Evolutionary conservation across 306 rosid genomes (phyloP).

Genomic region (Castanea sativa): DNA sequence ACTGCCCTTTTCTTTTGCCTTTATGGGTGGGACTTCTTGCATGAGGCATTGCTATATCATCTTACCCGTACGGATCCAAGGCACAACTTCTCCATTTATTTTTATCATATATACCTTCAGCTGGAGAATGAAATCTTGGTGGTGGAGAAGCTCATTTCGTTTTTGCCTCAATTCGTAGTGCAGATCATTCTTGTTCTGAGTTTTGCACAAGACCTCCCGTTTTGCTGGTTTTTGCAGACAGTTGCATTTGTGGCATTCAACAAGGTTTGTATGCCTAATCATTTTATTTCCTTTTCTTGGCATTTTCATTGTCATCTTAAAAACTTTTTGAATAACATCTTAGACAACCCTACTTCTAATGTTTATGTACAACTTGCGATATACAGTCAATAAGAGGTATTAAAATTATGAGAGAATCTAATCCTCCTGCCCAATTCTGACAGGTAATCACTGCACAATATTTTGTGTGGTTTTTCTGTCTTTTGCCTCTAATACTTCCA

Average conservation of each 20-base stretch:
- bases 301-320: too few species aligned
- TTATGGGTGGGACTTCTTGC: conserved; percentile 83
- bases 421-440: conserved; percentile 1
- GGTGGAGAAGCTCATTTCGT: conserved; percentile 81
- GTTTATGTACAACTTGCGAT: too few species aligned
- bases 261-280: conserved; percentile 51
- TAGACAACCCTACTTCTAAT: too few species aligned
- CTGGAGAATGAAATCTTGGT: conserved; percentile 50
- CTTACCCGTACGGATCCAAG: conserved; percentile 92
- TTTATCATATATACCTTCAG: conserved; percentile 87
- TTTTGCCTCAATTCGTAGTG: conserved; percentile 79
- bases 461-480: conserved; percentile 95
- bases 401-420: too few species aligned
- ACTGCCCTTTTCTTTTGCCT: conserved; percentile 66
- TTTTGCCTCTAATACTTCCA: conserved; percentile 80
- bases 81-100: conserved; percentile 88
- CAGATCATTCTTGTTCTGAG: conserved; percentile 71
- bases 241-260: conserved; percentile 92
- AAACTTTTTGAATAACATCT: too few species aligned
- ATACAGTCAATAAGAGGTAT: too few species aligned
- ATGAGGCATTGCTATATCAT: conserved; percentile 85
- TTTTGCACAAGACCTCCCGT: conserved; percentile 75
- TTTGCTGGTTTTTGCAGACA: conserved; percentile 82
- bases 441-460: conserved; percentile 97
- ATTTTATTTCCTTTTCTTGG: too few species aligned